phyloP scores from a whole-genome alignment of 805 yeast species.

The Yamadazyma philogaea region DNA sequence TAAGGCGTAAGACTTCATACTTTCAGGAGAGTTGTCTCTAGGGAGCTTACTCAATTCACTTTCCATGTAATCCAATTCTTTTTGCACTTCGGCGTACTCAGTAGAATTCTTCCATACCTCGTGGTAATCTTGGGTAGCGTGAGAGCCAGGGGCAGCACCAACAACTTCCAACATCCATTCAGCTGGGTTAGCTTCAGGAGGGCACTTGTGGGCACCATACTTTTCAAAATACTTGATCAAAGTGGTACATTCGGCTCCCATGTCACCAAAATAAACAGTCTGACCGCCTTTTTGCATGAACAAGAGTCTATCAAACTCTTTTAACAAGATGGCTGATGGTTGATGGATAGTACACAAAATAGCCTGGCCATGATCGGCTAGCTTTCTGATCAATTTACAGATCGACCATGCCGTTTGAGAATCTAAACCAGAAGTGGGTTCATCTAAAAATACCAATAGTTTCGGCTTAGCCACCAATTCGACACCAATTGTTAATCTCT shows the following conservation, averaged over 20 bases:
- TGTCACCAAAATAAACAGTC: slow-evolving; percentile 80
- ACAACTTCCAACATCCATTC: slow-evolving; percentile 91
- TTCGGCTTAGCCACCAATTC: slow-evolving; percentile 41
- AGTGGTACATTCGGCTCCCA: slow-evolving; percentile 59
- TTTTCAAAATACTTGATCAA: slow-evolving; percentile 66
- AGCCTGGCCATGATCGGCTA: slow-evolving; percentile 41
- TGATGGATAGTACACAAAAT: slow-evolving; percentile 68
- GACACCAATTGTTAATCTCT: slow-evolving; percentile 41
- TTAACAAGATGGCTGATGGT: slow-evolving; percentile 76
- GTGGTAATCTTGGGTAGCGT: slow-evolving; percentile 66
- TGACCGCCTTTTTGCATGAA: slow-evolving; percentile 72
- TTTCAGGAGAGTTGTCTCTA: slow-evolving; percentile 22
- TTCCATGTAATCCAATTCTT: slow-evolving; percentile 65
- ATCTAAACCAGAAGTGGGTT: slow-evolving; percentile 62
- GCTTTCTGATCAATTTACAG: slow-evolving; percentile 38
- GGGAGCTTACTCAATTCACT: slow-evolving; percentile 34
- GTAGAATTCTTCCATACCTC: slow-evolving; percentile 75
- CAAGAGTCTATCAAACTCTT: slow-evolving; percentile 72
- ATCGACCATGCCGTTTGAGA: slow-evolving; percentile 45
- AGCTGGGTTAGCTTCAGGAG: slow-evolving; percentile 37
- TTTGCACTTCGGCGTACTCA: slow-evolving; percentile 56
- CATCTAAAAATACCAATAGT: slow-evolving; percentile 53
- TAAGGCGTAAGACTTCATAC: slow-evolving; percentile 30
- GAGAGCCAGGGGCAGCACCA: slow-evolving; percentile 81
- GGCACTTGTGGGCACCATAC: slow-evolving; percentile 56